A percentile compares a stretch with the other conserved stretches of the same genome.
Evolutionary conservation across 345 rosid genomes (phyloP).

Genomic region (Syzygium aqueum): DNA sequence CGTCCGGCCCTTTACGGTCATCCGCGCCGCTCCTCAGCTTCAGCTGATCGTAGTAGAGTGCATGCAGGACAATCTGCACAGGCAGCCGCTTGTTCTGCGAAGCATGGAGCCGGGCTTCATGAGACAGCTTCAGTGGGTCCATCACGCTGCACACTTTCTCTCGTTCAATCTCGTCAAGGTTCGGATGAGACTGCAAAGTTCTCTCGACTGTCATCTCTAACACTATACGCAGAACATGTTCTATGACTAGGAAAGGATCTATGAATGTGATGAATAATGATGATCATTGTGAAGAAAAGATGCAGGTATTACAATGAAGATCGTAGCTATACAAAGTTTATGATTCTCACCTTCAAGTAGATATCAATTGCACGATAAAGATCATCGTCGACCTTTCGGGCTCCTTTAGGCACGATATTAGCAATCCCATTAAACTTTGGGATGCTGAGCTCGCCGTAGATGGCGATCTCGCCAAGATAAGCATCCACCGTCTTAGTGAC

Average conservation of each 20-base stretch:
- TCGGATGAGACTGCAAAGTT: conserved; percentile 49
- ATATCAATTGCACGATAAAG: conserved; percentile 85
- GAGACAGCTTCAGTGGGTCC: conserved; percentile 80
- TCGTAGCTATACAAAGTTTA: not conserved
- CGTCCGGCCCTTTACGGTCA: conserved; percentile 20
- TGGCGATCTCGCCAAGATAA: conserved; percentile 74
- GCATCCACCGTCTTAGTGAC: conserved; percentile 69
- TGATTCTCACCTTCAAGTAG: conserved; percentile 54
- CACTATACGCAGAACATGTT: not conserved
- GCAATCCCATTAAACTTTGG: conserved; percentile 87
- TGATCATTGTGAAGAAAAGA: not conserved
- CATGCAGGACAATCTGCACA: conserved; percentile 74
- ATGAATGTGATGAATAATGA: not conserved
- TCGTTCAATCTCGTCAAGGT: conserved; percentile 82
- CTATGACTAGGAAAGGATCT: not conserved
- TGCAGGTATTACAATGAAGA: not conserved
- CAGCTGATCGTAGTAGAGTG: conserved; percentile 83
- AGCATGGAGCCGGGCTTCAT: conserved; percentile 94
- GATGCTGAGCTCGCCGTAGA: conserved; percentile 44
- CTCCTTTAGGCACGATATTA: conserved; percentile 56
- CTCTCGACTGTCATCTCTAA: not conserved
- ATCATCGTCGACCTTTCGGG: conserved; percentile 73
- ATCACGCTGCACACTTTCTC: conserved; percentile 86
- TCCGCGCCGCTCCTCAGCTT: conserved; percentile 69
- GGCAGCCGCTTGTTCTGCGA: conserved; percentile 94